These are phyloP conservation scores for Catunica adiposa DNA, from an alignment of 2,329 filamentous ascomycete genomes.

Conservation along the genomic window DNA sequence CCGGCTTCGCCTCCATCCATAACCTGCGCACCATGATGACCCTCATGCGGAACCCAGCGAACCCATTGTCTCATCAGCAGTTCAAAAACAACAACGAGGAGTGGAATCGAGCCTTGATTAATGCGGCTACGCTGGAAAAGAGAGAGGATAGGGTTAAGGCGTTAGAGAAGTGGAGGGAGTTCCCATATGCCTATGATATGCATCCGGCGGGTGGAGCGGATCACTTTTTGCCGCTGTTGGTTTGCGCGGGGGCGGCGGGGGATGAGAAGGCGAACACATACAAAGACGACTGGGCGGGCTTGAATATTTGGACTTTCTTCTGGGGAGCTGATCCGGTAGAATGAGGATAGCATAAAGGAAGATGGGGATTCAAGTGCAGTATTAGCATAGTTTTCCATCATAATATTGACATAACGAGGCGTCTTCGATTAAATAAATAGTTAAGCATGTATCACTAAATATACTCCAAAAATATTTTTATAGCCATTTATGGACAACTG, in stretches of 20 bases:
- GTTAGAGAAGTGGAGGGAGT: slow-evolving; percentile 30
- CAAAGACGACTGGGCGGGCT: slow-evolving; percentile 30
- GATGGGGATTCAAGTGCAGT: background rate
- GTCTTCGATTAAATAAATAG: no score
- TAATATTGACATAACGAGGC: no score
- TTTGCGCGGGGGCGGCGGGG: slow-evolving; percentile 35
- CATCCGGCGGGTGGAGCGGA: slow-evolving; percentile 38
- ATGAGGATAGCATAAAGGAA: background rate
- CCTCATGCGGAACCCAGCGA: slow-evolving; percentile 18
- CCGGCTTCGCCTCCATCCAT: slow-evolving; percentile 42
- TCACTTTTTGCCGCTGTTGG: slow-evolving; percentile 43
- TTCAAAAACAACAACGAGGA: slow-evolving; percentile 19
- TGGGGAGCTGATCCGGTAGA: slow-evolving; percentile 26
- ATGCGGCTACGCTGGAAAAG: slow-evolving; percentile 23
- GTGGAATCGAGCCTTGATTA: slow-evolving; percentile 32
- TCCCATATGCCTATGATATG: slow-evolving; percentile 33
- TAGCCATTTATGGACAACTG: no score
- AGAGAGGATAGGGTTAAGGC: slow-evolving; percentile 23
- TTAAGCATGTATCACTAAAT: no score
- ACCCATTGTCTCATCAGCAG: slow-evolving; percentile 13
- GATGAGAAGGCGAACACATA: slow-evolving; percentile 30
- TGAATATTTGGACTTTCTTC: slow-evolving; percentile 39
- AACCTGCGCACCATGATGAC: slow-evolving; percentile 33
- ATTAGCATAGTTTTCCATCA: no score
- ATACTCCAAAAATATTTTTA: no score